These are phyloP conservation scores for Backusella sp. DNA, from an alignment of 192 early-diverging fungal genomes.

Conservation along the genomic window DNA sequence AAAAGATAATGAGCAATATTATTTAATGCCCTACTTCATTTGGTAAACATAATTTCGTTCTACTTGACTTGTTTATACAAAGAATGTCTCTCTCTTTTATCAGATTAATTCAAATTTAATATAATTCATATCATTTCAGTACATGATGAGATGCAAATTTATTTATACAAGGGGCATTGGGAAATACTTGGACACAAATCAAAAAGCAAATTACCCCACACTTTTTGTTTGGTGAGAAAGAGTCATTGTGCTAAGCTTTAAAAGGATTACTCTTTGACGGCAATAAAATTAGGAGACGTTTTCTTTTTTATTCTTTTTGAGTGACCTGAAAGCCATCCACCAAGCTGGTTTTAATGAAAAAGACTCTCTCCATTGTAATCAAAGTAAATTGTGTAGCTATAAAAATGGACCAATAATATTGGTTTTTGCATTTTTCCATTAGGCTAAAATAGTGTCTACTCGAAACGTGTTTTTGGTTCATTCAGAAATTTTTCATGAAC, in stretches of 20 bases:
- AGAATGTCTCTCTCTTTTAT: background rate
- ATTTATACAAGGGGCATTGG: background rate
- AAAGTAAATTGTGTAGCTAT: background rate
- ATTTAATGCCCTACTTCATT: background rate
- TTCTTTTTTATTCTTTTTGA: background rate
- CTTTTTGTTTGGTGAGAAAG: background rate
- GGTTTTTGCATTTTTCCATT: background rate
- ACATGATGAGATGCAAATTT: no score
- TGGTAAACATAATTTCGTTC: background rate
- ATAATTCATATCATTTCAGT: background rate
- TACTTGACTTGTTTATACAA: background rate
- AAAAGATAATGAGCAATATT: background rate
- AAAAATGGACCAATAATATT: background rate
- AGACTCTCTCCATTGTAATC: background rate
- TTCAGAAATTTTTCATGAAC: background rate
- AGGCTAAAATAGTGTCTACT: background rate
- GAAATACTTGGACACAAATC: background rate
- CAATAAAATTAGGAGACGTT: background rate
- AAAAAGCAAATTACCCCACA: background rate
- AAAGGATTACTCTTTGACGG: background rate
- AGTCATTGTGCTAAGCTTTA: background rate
- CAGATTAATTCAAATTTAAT: background rate
- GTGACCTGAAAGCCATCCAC: background rate
- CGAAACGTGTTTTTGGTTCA: constrained; percentile 1
- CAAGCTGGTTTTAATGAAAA: background rate